Percentiles rank a stretch among this genome's conserved stretches.
Conservation (phyloP, 208 protist species). For the Leishmania aethiopica region DNA sequence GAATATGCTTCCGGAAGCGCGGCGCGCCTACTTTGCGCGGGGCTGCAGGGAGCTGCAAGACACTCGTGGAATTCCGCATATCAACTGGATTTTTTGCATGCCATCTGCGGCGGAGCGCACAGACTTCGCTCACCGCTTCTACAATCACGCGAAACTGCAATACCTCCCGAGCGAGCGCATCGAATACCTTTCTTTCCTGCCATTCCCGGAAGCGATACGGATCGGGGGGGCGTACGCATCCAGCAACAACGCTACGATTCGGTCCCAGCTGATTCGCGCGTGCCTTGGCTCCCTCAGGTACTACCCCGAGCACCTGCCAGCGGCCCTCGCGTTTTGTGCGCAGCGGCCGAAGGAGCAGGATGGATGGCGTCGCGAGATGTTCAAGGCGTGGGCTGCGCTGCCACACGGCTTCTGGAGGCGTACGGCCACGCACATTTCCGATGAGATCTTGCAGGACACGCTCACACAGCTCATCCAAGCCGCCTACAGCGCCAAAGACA, state of each 20-base stretch:
- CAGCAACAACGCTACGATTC: constrained; percentile 21
- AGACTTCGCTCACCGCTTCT: constrained; percentile 14
- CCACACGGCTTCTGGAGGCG: constrained; percentile 20
- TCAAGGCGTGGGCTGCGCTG: constrained; percentile 13
- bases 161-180: constrained; percentile 16
- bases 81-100: not conserved
- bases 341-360: constrained; percentile 40
- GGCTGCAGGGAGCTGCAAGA: not conserved
- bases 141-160: constrained; percentile 7
- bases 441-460: constrained; percentile 1
- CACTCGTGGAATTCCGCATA: not conserved
- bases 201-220: constrained; percentile 22
- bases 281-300: constrained; percentile 18
- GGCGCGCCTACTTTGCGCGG: constrained; percentile 15
- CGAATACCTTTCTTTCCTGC: constrained; percentile 19
- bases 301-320: constrained; percentile 26
- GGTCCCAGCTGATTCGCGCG: not conserved
- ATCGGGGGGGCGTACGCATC: constrained; percentile 9
- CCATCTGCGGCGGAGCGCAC: constrained; percentile 16
- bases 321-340: constrained; percentile 32
- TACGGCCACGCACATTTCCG: not conserved
- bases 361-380: constrained; percentile 22
- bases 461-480: constrained; percentile 17
- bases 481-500: constrained; percentile 26
- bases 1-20: constrained; percentile 8